These are phyloP conservation scores for Acorus calamus DNA, from an alignment of 106 monocot species.

Conservation along the genomic window DNA sequence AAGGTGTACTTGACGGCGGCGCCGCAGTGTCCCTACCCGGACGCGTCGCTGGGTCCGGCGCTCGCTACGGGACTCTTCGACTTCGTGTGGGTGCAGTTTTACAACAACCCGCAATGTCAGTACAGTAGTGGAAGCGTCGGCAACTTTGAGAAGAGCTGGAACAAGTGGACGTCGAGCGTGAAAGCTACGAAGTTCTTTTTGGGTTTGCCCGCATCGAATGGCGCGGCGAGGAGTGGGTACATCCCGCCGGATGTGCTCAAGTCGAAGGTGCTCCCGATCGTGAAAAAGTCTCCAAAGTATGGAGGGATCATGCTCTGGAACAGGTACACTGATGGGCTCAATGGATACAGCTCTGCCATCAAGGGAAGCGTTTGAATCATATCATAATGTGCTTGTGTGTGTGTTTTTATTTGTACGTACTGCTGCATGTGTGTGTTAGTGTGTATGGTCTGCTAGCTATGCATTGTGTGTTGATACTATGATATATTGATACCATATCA, in stretches of 20 bases:
- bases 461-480: too few relatives aligned
- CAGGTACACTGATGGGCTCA: too few relatives aligned
- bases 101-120: constrained; percentile 44
- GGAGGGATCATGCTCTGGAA: constrained; percentile 60
- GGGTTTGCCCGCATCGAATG: constrained; percentile 29
- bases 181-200: constrained; percentile 14
- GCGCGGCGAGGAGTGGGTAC: constrained; percentile 28
- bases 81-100: constrained; percentile 57
- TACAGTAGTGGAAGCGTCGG: constrained; percentile 18
- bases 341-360: constrained; percentile 24
- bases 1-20: constrained; percentile 36
- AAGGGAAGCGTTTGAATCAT: constrained; percentile 22
- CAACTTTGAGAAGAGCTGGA: constrained; percentile 23
- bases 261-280: constrained; percentile 29
- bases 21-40: constrained; percentile 53
- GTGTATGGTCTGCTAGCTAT: too few relatives aligned
- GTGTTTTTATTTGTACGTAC: too few relatives aligned
- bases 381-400: too few relatives aligned
- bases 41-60: constrained; percentile 20
- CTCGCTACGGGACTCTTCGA: constrained; percentile 35
- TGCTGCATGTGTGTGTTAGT: too few relatives aligned
- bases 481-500: too few relatives aligned
- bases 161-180: constrained; percentile 34
- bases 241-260: constrained; percentile 23
- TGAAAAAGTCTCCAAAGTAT: constrained; percentile 23